phyloP scores from a whole-genome alignment of 1,139 yeast species.

The Suhomyces chickasaworum region DNA sequence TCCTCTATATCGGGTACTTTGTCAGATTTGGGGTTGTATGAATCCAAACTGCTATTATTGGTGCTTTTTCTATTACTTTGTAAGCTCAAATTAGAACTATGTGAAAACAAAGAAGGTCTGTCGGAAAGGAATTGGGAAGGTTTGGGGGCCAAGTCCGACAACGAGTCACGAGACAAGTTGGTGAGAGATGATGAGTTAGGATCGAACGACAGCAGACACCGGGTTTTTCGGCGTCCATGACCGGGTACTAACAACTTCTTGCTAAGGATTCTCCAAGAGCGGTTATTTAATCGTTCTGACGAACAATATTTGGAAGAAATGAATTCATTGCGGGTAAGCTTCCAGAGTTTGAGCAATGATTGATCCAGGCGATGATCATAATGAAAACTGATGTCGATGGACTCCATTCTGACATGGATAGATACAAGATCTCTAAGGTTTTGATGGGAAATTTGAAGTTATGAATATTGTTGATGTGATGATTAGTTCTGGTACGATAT shows the following conservation, averaged over 20 bases:
- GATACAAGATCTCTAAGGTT: background rate
- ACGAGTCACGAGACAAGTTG: constrained; percentile 18
- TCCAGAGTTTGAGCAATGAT: constrained; percentile 20
- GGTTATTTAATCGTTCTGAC: constrained; percentile 19
- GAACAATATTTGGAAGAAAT: constrained; percentile 15
- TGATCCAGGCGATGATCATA: constrained; percentile 20
- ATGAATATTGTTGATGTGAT: background rate
- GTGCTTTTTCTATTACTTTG: constrained; percentile 18
- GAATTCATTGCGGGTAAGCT: constrained; percentile 18
- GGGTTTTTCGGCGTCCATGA: background rate
- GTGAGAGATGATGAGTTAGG: constrained; percentile 9
- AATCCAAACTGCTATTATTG: constrained; percentile 17
- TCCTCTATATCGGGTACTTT: constrained; percentile 18
- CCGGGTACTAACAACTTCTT: constrained; percentile 13
- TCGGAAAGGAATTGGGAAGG: constrained; percentile 18
- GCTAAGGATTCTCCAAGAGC: constrained; percentile 21
- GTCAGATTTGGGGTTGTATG: constrained; percentile 13
- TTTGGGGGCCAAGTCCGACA: constrained; percentile 18
- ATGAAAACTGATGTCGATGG: constrained; percentile 19
- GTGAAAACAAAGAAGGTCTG: constrained; percentile 21
- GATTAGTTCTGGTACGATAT: background rate
- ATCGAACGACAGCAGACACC: background rate
- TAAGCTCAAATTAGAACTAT: constrained; percentile 20
- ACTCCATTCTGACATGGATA: constrained; percentile 16
- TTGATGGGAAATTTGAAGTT: background rate